These are phyloP conservation scores for Coprinopsis cinerea DNA, from an alignment of 768 basidiomycete species.

Conservation along the genomic window DNA sequence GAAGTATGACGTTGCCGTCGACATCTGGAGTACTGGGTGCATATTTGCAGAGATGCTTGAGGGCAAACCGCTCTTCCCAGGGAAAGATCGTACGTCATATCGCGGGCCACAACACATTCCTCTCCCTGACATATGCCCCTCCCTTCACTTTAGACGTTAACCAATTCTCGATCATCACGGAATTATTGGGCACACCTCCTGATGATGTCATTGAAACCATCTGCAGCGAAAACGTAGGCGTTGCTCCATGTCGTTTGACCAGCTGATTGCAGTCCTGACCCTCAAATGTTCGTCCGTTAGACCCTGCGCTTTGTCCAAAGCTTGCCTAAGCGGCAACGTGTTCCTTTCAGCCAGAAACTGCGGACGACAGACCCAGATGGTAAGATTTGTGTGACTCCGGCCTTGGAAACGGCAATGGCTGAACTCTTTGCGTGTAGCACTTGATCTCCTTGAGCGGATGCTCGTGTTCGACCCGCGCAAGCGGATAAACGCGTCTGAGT, in stretches of 20 bases:
- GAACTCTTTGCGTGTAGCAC: constrained; percentile 41
- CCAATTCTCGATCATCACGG: constrained; percentile 99
- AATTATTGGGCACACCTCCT: constrained; percentile 95
- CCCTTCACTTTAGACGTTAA: constrained; percentile 74
- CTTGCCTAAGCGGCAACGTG: constrained; percentile 90
- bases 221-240: constrained; percentile 88
- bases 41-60: constrained; percentile 99
- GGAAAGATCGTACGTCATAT: constrained; percentile 88
- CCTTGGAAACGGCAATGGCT: background rate
- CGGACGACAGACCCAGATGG: constrained; percentile 82
- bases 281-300: constrained; percentile 32
- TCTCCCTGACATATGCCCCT: constrained; percentile 7
- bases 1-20: constrained; percentile 99
- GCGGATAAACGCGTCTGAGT: constrained; percentile 89
- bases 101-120: constrained; percentile 1
- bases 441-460: constrained; percentile 98
- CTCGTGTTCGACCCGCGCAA: constrained; percentile 97
- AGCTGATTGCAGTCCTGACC: constrained; percentile 13
- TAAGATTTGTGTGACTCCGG: constrained; percentile 24
- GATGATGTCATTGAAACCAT: constrained; percentile 99
- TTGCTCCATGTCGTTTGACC: background rate
- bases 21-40: constrained; percentile 99
- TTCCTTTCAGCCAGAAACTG: constrained; percentile 93
- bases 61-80: constrained; percentile 97
- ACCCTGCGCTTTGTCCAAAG: constrained; percentile 98